These are phyloP conservation scores for Ustilago cynodontis DNA, from an alignment of 1,284 basidiomycete genomes.

Conservation along the genomic window DNA sequence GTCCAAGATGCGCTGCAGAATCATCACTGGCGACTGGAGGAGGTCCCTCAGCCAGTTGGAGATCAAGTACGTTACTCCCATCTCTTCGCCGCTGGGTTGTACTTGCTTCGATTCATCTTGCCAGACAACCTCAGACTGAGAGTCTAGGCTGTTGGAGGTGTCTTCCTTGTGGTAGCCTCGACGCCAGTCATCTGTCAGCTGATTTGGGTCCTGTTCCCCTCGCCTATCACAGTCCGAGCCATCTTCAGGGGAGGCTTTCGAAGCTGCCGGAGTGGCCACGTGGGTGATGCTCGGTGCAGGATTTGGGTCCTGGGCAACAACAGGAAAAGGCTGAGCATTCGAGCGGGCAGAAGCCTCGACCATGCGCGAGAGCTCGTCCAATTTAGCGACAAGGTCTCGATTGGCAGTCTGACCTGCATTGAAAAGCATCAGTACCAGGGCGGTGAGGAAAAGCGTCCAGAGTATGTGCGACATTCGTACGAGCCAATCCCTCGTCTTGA, in stretches of 20 bases:
- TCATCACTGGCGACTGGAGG: slow-evolving; percentile 12
- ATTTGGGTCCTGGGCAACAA: neutral
- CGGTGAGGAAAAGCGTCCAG: slow-evolving; percentile 40
- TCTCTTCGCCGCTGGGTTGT: neutral
- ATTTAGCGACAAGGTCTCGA: slow-evolving; percentile 12
- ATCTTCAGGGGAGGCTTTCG: neutral
- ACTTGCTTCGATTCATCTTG: neutral
- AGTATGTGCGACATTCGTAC: slow-evolving; percentile 30
- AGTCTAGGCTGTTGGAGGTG: neutral
- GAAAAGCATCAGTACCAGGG: slow-evolving; percentile 33
- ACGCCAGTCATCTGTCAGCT: neutral
- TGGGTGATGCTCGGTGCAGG: neutral
- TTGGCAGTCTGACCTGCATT: slow-evolving; percentile 36
- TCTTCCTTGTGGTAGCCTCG: neutral
- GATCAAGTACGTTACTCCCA: neutral
- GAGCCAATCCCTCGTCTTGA: slow-evolving; percentile 5
- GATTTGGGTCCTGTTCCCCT: neutral
- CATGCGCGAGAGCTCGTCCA: slow-evolving; percentile 35
- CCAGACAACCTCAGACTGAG: neutral
- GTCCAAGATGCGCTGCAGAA: slow-evolving; percentile 10
- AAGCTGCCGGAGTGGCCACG: neutral
- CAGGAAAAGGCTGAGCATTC: neutral
- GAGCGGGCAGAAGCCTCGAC: slow-evolving; percentile 11
- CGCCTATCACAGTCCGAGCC: neutral
- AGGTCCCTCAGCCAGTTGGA: slow-evolving; percentile 20